Percentiles rank a stretch among this genome's conserved stretches.
phyloP scores from a whole-genome alignment of 805 yeast genomes.

The Lipomyces chichibuensis region DNA sequence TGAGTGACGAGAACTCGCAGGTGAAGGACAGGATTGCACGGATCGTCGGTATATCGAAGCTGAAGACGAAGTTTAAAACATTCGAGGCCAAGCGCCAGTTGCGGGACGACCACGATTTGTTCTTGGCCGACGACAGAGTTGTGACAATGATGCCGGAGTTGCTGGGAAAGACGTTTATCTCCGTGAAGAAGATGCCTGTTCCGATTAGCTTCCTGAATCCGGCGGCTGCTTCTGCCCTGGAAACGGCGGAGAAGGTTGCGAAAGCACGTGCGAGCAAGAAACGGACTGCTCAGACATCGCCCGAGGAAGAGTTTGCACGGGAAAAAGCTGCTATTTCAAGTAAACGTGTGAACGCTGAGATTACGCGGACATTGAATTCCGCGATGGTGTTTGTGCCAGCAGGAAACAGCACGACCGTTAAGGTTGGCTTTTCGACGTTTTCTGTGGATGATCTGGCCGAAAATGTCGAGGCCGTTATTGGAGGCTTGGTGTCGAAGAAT shows the following conservation, averaged over 20 bases:
- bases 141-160: slow-evolving; percentile 78
- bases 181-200: slow-evolving; percentile 65
- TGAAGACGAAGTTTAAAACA: slow-evolving; percentile 84
- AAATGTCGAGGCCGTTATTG: slow-evolving; percentile 61
- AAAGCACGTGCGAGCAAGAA: slow-evolving; percentile 22
- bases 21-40: slow-evolving; percentile 44
- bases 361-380: slow-evolving; percentile 60
- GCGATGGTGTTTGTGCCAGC: slow-evolving; percentile 70
- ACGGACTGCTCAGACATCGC: slow-evolving; percentile 7
- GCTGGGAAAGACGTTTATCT: slow-evolving; percentile 78
- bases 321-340: slow-evolving; percentile 50
- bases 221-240: slow-evolving; percentile 11
- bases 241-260: slow-evolving; percentile 13
- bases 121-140: slow-evolving; percentile 82
- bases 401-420: slow-evolving; percentile 67
- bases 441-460: slow-evolving; percentile 56
- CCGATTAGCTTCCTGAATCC: slow-evolving; percentile 55
- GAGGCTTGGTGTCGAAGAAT: slow-evolving; percentile 35
- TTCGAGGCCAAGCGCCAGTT: slow-evolving; percentile 85
- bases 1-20: slow-evolving; percentile 39
- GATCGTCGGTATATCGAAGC: slow-evolving; percentile 70
- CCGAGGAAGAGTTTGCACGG: slow-evolving; percentile 32
- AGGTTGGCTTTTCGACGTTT: slow-evolving; percentile 60
- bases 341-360: slow-evolving; percentile 58
- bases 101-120: slow-evolving; percentile 66